Evolutionary conservation across 495 filamentous ascomycete species (phyloP).

Genomic region (Chaetomium cochliodes): DNA sequence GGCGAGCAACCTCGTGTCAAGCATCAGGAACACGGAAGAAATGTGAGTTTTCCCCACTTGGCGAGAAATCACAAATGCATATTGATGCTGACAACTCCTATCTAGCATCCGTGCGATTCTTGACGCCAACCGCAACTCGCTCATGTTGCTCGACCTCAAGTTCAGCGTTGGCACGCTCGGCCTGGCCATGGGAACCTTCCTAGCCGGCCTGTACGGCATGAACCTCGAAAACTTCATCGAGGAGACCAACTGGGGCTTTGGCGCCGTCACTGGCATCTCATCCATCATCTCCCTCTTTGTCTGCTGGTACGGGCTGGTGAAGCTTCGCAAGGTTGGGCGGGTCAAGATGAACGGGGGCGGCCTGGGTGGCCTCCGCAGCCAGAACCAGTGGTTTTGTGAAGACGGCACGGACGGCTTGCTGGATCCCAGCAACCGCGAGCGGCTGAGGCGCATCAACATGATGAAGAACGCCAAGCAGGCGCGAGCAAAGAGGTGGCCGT

Average conservation of each 20-base stretch:
- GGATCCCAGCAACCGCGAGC: slow-evolving; percentile 48
- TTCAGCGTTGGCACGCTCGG: slow-evolving; percentile 94
- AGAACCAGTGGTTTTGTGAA: slow-evolving; percentile 46
- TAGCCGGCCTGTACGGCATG: slow-evolving; percentile 98
- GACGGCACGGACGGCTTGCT: slow-evolving; percentile 43
- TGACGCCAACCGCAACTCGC: slow-evolving; percentile 95
- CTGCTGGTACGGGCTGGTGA: slow-evolving; percentile 74
- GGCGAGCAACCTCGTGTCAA: slow-evolving; percentile 86
- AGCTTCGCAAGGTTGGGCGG: slow-evolving; percentile 81
- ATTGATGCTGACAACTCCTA: slow-evolving; percentile 3
- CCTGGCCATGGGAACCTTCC: slow-evolving; percentile 86
- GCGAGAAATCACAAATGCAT: neutral
- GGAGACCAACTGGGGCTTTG: slow-evolving; percentile 88
- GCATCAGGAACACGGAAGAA: slow-evolving; percentile 97
- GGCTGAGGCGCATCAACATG: slow-evolving; percentile 47
- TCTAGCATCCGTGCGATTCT: slow-evolving; percentile 89
- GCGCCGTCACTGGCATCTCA: slow-evolving; percentile 66
- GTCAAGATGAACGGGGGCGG: slow-evolving; percentile 75
- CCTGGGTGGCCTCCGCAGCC: slow-evolving; percentile 39
- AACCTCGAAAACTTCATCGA: slow-evolving; percentile 99
- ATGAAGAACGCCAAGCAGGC: slow-evolving; percentile 42
- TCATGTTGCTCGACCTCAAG: slow-evolving; percentile 96
- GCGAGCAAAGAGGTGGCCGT: slow-evolving; percentile 37
- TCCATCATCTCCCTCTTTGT: slow-evolving; percentile 72
- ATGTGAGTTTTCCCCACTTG: slow-evolving; percentile 61